Percentiles rank a stretch among this genome's conserved stretches.
These are phyloP conservation scores for Aspergillus brunneoviolaceus DNA, from an alignment of 2,329 filamentous ascomycete species.

Conservation along the genomic window DNA sequence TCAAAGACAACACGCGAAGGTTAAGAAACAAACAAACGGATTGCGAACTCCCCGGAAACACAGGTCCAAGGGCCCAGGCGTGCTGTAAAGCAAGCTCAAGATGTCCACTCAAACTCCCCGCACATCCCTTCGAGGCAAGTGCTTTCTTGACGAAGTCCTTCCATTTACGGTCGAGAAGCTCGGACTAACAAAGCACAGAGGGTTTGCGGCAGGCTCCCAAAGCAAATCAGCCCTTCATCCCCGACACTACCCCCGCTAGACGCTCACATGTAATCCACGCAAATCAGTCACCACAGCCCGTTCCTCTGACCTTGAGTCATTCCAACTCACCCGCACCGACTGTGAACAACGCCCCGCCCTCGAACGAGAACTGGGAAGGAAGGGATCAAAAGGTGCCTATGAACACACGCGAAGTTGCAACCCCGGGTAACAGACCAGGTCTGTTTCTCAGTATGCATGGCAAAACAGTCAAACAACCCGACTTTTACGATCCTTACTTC, in stretches of 20 bases:
- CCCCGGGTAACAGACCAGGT: constrained; percentile 45
- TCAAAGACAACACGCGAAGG: neutral
- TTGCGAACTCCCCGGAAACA: neutral
- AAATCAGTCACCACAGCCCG: constrained; percentile 37
- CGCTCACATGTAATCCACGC: constrained; percentile 30
- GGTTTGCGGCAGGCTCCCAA: constrained; percentile 43
- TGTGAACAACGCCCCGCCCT: constrained; percentile 30
- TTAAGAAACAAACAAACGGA: neutral
- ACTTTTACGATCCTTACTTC: constrained; percentile 42
- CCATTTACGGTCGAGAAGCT: neutral
- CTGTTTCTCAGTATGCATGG: constrained; percentile 31
- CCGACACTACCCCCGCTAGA: constrained; percentile 38
- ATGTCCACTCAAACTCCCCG: constrained; percentile 28
- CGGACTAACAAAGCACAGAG: constrained; percentile 29
- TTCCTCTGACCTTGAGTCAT: constrained; percentile 24
- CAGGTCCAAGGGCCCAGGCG: neutral
- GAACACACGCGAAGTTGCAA: constrained; percentile 42
- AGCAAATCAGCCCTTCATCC: constrained; percentile 41
- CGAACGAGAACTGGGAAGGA: constrained; percentile 39
- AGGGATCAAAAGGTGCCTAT: constrained; percentile 41
- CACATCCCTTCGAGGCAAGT: constrained; percentile 31
- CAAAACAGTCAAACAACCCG: constrained; percentile 35
- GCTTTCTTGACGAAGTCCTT: neutral
- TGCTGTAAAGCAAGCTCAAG: constrained; percentile 5
- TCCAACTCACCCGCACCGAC: constrained; percentile 31